Evolutionary conservation across 768 basidiomycete genomes (phyloP), one percentile per base, ranked within the genome.

Genomic region (Saitozyma sp.): DNA sequence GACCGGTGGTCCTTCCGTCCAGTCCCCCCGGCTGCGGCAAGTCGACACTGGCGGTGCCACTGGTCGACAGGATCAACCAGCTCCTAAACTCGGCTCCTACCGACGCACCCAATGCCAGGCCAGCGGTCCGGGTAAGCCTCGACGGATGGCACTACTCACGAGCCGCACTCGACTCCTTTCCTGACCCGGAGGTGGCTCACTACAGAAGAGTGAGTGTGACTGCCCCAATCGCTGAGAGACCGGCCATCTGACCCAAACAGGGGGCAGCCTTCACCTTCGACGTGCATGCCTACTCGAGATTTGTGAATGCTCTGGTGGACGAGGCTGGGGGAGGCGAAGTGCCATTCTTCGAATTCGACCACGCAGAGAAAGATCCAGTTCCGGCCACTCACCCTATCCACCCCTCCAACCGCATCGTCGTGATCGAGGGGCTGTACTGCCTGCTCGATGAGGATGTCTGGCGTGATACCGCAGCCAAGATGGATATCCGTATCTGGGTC

Each of bases 81-180:
- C 68, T 84, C 19, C 79, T 80, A 84, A 57, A 42, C 17, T 53
- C 65, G 56, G 65, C 56, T 52, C 69, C 66, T 56, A 20, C 58
- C 42, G 67, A 29, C 41, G 56, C 48, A n/a, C 54, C 45, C 2
- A n/a, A 56, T 10, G 41, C 70, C 13, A 58, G 69, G 17, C 16
- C 6, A 16, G 90, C 87, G 5, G 82, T 89, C 41, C 84, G 91
- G 48, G 85, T 96, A 9, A 86, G 89, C 7, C 82, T 92, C 46
- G 94, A 97, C 74, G 94, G 95, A 9, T 98, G 92, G 92, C 94
- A 98, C 77, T 83, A 89, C 62, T 85, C 89, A n/a, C 86, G 91
- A 29, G 84, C 86, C 5, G 86, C 89, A 65, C 85, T 98, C 20
- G 90, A 90, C 71, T 20, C 45, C 9, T 68, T 66, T 17, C 39